Evolutionary conservation across 2,329 filamentous ascomycete genomes (phyloP).

Genomic region (Paraphaeosphaeria sporulosa): DNA sequence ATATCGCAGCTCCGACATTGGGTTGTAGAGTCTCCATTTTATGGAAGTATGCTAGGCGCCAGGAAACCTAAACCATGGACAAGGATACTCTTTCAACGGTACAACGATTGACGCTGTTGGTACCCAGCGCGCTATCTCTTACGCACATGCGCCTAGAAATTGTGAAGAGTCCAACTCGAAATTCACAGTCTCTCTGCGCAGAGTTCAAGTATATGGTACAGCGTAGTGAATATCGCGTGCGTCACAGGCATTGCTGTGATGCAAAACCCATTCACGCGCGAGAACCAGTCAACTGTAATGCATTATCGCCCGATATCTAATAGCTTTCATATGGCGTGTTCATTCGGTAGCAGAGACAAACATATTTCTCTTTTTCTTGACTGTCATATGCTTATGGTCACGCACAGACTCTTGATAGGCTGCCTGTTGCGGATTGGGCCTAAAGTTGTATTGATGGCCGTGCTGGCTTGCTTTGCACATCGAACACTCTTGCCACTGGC

Average conservation of each 20-base stretch:
- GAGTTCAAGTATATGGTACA: not conserved
- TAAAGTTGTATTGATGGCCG: slow-evolving; percentile 27
- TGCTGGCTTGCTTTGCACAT: slow-evolving; percentile 24
- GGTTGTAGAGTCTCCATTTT: slow-evolving; percentile 10
- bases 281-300: not conserved
- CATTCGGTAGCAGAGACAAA: slow-evolving; percentile 27
- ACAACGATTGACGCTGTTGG: not conserved
- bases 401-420: slow-evolving; percentile 27
- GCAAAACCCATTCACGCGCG: not conserved
- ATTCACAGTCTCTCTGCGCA: not conserved
- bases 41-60: not conserved
- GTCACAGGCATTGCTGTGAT: not conserved
- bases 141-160: not conserved
- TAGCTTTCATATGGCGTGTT: too few species aligned
- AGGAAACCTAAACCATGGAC: not conserved
- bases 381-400: slow-evolving; percentile 25
- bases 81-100: not conserved
- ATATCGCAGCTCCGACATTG: slow-evolving; percentile 2
- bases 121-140: not conserved
- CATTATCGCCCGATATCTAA: too few species aligned
- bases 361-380: slow-evolving; percentile 27
- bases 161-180: not conserved
- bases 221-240: not conserved
- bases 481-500: slow-evolving; percentile 19
- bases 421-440: slow-evolving; percentile 21